A percentile compares a stretch with the other conserved stretches of the same genome.
Conservation (phyloP, 768 basidiomycete species). For the Jaapia argillacea region DNA sequence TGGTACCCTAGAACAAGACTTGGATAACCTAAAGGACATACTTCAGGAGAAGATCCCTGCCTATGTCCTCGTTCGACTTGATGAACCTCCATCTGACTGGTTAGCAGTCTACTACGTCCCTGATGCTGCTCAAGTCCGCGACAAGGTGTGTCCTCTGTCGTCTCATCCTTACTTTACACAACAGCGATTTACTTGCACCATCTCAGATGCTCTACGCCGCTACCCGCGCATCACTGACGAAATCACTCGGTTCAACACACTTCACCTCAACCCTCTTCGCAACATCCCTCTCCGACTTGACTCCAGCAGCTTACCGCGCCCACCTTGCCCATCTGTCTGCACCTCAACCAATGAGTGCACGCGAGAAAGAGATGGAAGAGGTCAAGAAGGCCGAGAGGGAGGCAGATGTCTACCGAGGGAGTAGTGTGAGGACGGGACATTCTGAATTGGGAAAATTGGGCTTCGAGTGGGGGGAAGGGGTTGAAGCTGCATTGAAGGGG, state of each 20-base stretch:
- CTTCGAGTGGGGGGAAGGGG: slow-evolving; percentile 57
- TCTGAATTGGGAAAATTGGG: too few relatives aligned
- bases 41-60: slow-evolving; percentile 56
- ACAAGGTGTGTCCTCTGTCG: slow-evolving; percentile 48
- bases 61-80: slow-evolving; percentile 65
- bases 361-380: slow-evolving; percentile 76
- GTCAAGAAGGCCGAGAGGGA: slow-evolving; percentile 69
- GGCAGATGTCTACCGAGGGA: slow-evolving; percentile 47
- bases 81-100: slow-evolving; percentile 57
- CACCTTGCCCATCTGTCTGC: slow-evolving; percentile 65
- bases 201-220: slow-evolving; percentile 84
- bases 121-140: slow-evolving; percentile 67
- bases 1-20: slow-evolving; percentile 52
- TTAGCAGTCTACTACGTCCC: slow-evolving; percentile 74
- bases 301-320: slow-evolving; percentile 58
- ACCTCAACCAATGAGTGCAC: slow-evolving; percentile 72
- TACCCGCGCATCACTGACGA: slow-evolving; percentile 57
- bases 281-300: slow-evolving; percentile 58
- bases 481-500: slow-evolving; percentile 51
- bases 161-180: background rate
- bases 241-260: slow-evolving; percentile 60
- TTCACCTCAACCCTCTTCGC: slow-evolving; percentile 76
- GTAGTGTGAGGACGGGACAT: slow-evolving; percentile 38
- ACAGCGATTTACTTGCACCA: background rate
- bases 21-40: slow-evolving; percentile 43